Conservation (phyloP, 257 asterid species). For the Cynanchum wilfordii region DNA sequence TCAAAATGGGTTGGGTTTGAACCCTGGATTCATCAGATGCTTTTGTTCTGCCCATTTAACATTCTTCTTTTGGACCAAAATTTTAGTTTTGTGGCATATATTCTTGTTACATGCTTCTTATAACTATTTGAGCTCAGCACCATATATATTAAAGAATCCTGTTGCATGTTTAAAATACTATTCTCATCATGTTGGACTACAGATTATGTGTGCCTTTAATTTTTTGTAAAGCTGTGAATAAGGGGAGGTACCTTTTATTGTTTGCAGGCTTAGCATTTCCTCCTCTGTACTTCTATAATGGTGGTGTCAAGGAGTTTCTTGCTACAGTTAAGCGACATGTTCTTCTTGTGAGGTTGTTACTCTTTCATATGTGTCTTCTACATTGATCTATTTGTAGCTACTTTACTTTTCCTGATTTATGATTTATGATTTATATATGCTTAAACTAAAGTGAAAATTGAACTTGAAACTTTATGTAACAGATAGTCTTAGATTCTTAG, state of each 20-base stretch:
- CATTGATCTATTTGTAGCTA: background rate
- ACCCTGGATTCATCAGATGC: background rate
- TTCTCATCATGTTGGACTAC: background rate
- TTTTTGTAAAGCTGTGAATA: slow-evolving; percentile 2
- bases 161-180: background rate
- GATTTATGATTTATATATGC: background rate
- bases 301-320: slow-evolving; percentile 92
- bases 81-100: background rate
- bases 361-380: slow-evolving; percentile 19
- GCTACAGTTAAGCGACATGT: slow-evolving; percentile 78
- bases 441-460: background rate
- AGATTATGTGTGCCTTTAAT: background rate
- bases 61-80: background rate
- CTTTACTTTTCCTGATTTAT: background rate
- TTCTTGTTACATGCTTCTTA: background rate
- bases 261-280: slow-evolving; percentile 88
- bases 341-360: slow-evolving; percentile 68
- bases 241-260: slow-evolving; percentile 7
- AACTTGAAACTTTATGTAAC: background rate
- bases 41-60: background rate
- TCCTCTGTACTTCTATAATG: slow-evolving; percentile 92
- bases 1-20: background rate
- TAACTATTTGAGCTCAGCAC: background rate
- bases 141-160: background rate
- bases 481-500: background rate